These are phyloP conservation scores for Fistulinella prunicolor DNA, from an alignment of 768 basidiomycete genomes.

Conservation along the genomic window DNA sequence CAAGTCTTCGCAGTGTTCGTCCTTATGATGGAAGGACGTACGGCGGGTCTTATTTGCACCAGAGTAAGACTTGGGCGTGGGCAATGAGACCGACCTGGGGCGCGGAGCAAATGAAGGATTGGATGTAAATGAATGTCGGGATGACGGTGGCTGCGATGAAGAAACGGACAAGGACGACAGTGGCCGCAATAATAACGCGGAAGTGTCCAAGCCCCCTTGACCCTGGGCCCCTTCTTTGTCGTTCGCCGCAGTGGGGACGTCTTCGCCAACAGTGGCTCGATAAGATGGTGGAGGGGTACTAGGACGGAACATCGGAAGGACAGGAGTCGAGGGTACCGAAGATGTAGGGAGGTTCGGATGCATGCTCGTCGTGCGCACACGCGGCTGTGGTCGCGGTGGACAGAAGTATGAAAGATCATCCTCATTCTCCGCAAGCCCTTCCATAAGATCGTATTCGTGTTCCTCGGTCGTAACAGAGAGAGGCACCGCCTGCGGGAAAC, in stretches of 20 bases:
- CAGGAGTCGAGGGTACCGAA: conserved; percentile 3
- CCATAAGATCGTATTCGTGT: neutral
- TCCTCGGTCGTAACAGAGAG: neutral
- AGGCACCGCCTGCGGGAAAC: conserved; percentile 20
- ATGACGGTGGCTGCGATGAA: conserved; percentile 4
- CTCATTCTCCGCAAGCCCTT: conserved; percentile 9
- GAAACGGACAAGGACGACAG: conserved; percentile 16
- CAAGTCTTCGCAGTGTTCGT: conserved; percentile 27
- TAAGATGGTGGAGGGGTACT: conserved; percentile 27
- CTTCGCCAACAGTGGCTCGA: conserved; percentile 10
- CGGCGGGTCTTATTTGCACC: conserved; percentile 11
- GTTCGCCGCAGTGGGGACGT: neutral
- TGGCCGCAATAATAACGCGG: conserved; percentile 30
- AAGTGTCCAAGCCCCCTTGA: conserved; percentile 16
- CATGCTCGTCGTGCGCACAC: conserved; percentile 33
- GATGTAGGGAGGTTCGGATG: conserved; percentile 10
- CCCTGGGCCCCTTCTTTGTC: too few relatives aligned
- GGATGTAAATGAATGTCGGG: conserved; percentile 12
- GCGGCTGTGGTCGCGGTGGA: conserved; percentile 16
- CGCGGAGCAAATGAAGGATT: conserved; percentile 15
- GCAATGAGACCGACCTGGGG: conserved; percentile 28
- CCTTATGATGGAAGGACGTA: conserved; percentile 12
- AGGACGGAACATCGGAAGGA: conserved; percentile 24
- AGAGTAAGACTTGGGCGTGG: conserved; percentile 5
- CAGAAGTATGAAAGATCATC: conserved; percentile 26